Evolutionary conservation across 495 filamentous ascomycete species (phyloP).

Genomic region (Amorphotheca resinae): DNA sequence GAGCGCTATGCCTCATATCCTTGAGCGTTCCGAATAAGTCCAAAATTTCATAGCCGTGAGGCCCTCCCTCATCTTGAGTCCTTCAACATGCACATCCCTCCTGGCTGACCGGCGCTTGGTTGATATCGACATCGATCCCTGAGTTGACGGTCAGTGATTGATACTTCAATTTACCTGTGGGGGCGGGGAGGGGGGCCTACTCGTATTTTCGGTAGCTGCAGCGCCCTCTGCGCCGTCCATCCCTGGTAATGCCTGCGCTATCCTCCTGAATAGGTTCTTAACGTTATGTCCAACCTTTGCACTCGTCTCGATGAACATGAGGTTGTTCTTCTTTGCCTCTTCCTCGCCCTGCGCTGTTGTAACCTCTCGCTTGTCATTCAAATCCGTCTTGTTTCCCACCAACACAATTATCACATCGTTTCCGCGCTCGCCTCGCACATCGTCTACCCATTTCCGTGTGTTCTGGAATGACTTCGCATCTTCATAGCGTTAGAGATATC

Average conservation of each 20-base stretch:
- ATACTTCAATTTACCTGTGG: background rate
- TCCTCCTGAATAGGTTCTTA: slow-evolving; percentile 89
- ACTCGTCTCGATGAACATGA: slow-evolving; percentile 98
- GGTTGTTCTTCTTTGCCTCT: slow-evolving; percentile 91
- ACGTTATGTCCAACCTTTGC: slow-evolving; percentile 98
- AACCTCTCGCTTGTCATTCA: slow-evolving; percentile 94
- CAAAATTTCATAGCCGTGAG: slow-evolving; percentile 12
- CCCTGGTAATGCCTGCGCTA: slow-evolving; percentile 92
- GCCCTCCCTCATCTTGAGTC: background rate
- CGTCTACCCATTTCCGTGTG: slow-evolving; percentile 98
- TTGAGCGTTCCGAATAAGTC: slow-evolving; percentile 16
- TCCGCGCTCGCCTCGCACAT: slow-evolving; percentile 89
- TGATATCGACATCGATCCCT: slow-evolving; percentile 97
- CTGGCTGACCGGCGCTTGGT: slow-evolving; percentile 53
- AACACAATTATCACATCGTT: slow-evolving; percentile 98
- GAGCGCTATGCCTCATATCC: slow-evolving; percentile 32
- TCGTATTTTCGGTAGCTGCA: slow-evolving; percentile 50
- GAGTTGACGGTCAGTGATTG: slow-evolving; percentile 6
- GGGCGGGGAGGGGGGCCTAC: slow-evolving; percentile 36
- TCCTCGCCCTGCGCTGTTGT: slow-evolving; percentile 91
- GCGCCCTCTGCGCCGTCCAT: slow-evolving; percentile 81
- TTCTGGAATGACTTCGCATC: slow-evolving; percentile 92
- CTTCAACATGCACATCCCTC: slow-evolving; percentile 71
- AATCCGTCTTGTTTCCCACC: slow-evolving; percentile 97
- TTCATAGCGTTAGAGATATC: slow-evolving; percentile 19